A percentile compares a stretch with the other conserved stretches of the same genome.
Conservation (phyloP, 2,329 filamentous ascomycete genomes). For the Annulohypoxylon truncatum region DNA sequence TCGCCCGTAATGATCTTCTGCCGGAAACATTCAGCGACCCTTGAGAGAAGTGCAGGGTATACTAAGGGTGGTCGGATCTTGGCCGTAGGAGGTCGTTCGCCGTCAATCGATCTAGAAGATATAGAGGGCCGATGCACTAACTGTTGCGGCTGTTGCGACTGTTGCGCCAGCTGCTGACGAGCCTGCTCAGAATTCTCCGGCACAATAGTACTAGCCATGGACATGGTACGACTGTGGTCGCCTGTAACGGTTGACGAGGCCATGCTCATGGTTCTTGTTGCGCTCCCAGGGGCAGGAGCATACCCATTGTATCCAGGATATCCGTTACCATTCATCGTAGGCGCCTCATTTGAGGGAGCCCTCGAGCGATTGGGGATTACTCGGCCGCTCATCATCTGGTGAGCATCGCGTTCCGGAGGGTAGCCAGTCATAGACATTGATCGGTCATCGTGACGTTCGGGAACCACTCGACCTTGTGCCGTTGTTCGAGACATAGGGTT, state of each 20-base stretch:
- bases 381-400: constrained; percentile 94
- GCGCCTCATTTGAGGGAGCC: constrained; percentile 59
- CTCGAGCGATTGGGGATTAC: constrained; percentile 80
- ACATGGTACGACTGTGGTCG: constrained; percentile 78
- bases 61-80: constrained; percentile 83
- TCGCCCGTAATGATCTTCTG: constrained; percentile 88
- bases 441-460: constrained; percentile 90
- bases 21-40: constrained; percentile 91
- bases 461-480: constrained; percentile 89
- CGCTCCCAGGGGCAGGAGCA: constrained; percentile 61
- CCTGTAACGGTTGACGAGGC: constrained; percentile 62
- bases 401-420: constrained; percentile 78
- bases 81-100: constrained; percentile 67
- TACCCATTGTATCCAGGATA: constrained; percentile 53
- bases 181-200: constrained; percentile 69
- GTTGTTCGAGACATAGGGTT: constrained; percentile 79
- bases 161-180: constrained; percentile 63
- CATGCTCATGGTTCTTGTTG: constrained; percentile 72
- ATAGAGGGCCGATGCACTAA: constrained; percentile 67
- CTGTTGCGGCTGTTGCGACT: constrained; percentile 66
- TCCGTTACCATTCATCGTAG: constrained; percentile 48
- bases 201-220: constrained; percentile 87
- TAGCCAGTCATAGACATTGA: constrained; percentile 96
- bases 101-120: constrained; percentile 63
- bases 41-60: constrained; percentile 93